Evolutionary conservation across 805 yeast species (phyloP).

Genomic region (Yarrowia sp.): DNA sequence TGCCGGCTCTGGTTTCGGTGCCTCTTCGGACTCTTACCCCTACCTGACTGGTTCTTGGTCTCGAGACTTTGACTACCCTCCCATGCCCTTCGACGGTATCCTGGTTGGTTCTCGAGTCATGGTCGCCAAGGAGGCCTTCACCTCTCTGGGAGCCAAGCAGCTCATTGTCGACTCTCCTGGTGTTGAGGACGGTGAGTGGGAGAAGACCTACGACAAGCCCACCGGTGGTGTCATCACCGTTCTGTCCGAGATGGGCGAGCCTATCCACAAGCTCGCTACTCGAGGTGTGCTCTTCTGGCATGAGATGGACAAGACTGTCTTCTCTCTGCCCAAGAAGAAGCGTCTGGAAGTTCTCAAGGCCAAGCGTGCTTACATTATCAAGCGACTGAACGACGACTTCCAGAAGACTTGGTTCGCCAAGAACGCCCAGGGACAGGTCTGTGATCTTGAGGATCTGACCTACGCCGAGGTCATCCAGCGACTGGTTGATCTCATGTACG

Average conservation of each 20-base stretch:
- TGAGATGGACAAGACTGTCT: slow-evolving; percentile 93
- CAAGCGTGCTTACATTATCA: slow-evolving; percentile 86
- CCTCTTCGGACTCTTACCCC: slow-evolving; percentile 95
- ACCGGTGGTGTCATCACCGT: slow-evolving; percentile 98
- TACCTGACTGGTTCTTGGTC: slow-evolving; percentile 98
- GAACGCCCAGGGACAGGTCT: slow-evolving; percentile 72
- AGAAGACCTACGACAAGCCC: slow-evolving; percentile 89
- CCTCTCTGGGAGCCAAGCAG: slow-evolving; percentile 91
- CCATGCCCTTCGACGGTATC: slow-evolving; percentile 99
- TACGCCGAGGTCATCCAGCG: slow-evolving; percentile 89
- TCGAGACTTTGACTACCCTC: slow-evolving; percentile 82
- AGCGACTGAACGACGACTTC: slow-evolving; percentile 87
- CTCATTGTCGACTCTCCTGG: slow-evolving; percentile 92
- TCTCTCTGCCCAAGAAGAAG: slow-evolving; percentile 88
- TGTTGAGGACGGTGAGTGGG: slow-evolving; percentile 90
- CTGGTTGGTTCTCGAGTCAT: slow-evolving; percentile 95
- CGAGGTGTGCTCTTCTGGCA: slow-evolving; percentile 98
- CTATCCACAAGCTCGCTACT: slow-evolving; percentile 97
- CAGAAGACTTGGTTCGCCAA: slow-evolving; percentile 98
- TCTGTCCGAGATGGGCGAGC: slow-evolving; percentile 99
- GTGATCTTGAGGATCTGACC: slow-evolving; percentile 95
- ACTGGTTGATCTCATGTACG: slow-evolving; percentile 86
- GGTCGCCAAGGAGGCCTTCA: slow-evolving; percentile 95
- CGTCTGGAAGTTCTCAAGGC: slow-evolving; percentile 75
- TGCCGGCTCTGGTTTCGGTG: slow-evolving; percentile 99